Percentiles rank a stretch among this genome's conserved stretches.
These are phyloP conservation scores for Penicillium sp. DNA, from an alignment of 2,329 filamentous ascomycete species.

Conservation along the genomic window DNA sequence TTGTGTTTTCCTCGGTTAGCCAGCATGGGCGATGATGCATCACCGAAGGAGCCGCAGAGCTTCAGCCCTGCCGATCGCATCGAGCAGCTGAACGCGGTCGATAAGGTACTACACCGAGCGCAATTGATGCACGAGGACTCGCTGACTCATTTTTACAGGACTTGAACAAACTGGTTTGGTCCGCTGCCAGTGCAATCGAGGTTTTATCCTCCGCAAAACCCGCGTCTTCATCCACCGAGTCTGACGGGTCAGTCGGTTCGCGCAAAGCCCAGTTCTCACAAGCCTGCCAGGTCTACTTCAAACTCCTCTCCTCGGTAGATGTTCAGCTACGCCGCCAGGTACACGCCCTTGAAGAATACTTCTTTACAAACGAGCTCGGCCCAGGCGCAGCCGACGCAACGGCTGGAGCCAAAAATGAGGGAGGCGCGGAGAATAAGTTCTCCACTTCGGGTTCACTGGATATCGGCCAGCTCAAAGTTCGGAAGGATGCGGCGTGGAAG, in stretches of 20 bases:
- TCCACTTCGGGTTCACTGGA: slow-evolving; percentile 61
- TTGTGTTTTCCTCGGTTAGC: background rate
- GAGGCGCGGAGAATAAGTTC: slow-evolving; percentile 18
- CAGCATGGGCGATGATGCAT: slow-evolving; percentile 25
- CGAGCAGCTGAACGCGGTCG: slow-evolving; percentile 73
- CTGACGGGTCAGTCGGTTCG: slow-evolving; percentile 49
- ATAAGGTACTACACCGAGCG: slow-evolving; percentile 52
- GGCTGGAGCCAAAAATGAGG: slow-evolving; percentile 27
- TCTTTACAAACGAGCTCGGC: slow-evolving; percentile 54
- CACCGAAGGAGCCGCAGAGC: slow-evolving; percentile 25
- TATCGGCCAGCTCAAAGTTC: slow-evolving; percentile 83
- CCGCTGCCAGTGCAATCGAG: slow-evolving; percentile 60
- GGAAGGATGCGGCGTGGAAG: slow-evolving; percentile 73
- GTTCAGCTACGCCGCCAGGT: slow-evolving; percentile 72
- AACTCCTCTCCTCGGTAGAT: slow-evolving; percentile 68
- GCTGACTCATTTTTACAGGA: slow-evolving; percentile 35
- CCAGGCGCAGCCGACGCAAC: slow-evolving; percentile 32
- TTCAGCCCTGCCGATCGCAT: slow-evolving; percentile 76
- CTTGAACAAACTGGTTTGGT: slow-evolving; percentile 53
- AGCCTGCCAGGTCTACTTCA: slow-evolving; percentile 59
- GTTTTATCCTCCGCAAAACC: slow-evolving; percentile 55
- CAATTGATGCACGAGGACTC: background rate
- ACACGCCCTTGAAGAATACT: slow-evolving; percentile 75
- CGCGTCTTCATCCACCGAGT: slow-evolving; percentile 27
- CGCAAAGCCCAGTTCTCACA: slow-evolving; percentile 59